Percentiles rank a stretch among this genome's conserved stretches.
phyloP scores from a whole-genome alignment of 2,329 filamentous ascomycete genomes.

The Aspergillus brunneoviolaceus region DNA sequence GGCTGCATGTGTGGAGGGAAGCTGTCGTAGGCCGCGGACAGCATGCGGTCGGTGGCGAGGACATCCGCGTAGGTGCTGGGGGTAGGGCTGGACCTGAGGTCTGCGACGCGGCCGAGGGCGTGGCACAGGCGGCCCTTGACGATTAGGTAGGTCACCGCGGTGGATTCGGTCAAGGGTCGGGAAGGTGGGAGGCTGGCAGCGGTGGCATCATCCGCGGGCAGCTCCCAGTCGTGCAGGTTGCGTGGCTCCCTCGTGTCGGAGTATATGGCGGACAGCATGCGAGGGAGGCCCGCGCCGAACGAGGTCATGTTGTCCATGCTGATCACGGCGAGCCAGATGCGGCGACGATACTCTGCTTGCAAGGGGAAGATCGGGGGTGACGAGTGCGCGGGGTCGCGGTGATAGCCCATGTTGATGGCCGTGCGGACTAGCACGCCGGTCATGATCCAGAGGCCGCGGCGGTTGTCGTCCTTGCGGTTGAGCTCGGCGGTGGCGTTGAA shows the following conservation, averaged over 20 bases:
- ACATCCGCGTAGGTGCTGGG: background rate
- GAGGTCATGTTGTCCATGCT: conserved; percentile 13
- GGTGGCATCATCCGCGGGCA: background rate
- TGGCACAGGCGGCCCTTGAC: conserved; percentile 8
- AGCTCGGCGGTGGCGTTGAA: conserved; percentile 14
- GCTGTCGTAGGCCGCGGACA: background rate
- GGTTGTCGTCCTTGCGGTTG: conserved; percentile 10
- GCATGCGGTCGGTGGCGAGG: background rate
- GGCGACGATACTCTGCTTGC: conserved; percentile 11
- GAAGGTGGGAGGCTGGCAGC: background rate
- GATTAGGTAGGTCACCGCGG: conserved; percentile 6
- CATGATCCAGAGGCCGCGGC: conserved; percentile 14
- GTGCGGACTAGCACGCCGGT: conserved; percentile 10
- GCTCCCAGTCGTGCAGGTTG: conserved; percentile 12
- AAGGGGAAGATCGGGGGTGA: background rate
- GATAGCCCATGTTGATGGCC: conserved; percentile 16
- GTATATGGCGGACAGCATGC: conserved; percentile 3
- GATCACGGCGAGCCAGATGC: conserved; percentile 8
- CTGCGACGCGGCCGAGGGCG: conserved; percentile 6
- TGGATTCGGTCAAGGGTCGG: conserved; percentile 6
- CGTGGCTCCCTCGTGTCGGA: conserved; percentile 11
- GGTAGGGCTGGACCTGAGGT: background rate
- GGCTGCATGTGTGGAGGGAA: conserved; percentile 6
- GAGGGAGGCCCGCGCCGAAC: conserved; percentile 8
- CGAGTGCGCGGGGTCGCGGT: conserved; percentile 8